These are phyloP conservation scores for Protomyces inundatus DNA, from an alignment of 1,139 yeast species.

Conservation along the genomic window DNA sequence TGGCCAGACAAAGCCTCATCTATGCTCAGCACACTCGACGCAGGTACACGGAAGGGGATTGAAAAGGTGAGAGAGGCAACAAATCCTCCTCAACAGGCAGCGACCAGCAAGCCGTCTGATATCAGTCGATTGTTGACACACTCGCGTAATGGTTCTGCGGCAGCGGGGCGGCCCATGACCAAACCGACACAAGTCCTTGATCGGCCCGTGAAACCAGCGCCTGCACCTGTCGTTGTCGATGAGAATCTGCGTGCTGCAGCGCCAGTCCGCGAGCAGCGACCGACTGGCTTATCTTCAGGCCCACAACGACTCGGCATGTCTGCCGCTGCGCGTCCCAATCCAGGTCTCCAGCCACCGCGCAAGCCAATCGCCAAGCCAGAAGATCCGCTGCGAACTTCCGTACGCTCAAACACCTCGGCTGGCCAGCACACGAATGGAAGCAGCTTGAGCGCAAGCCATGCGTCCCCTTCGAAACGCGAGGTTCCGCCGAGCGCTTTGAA, in stretches of 20 bases:
- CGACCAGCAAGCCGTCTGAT: neutral
- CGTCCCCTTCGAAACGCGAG: constrained; percentile 5
- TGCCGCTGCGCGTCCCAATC: constrained; percentile 16
- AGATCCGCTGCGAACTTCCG: constrained; percentile 8
- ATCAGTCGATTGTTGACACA: neutral
- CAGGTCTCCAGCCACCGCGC: constrained; percentile 6
- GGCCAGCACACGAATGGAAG: constrained; percentile 1
- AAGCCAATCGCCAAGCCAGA: constrained; percentile 2
- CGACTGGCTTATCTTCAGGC: constrained; percentile 26
- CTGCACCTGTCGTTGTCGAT: neutral
- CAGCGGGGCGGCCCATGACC: neutral
- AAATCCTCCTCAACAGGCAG: neutral
- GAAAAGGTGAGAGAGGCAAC: constrained; percentile 50
- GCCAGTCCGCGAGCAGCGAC: neutral
- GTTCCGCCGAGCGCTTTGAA: constrained; percentile 3
- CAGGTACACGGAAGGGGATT: constrained; percentile 52
- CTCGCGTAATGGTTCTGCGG: neutral
- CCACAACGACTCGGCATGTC: constrained; percentile 27
- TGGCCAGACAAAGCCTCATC: constrained; percentile 46
- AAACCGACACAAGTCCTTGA: neutral
- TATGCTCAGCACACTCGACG: constrained; percentile 43
- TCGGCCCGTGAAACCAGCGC: neutral
- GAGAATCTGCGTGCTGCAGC: neutral
- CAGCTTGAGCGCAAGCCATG: neutral
- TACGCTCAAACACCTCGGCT: constrained; percentile 1